Conservation (phyloP, 257 asterid genomes). For the Mentha longifolia region DNA sequence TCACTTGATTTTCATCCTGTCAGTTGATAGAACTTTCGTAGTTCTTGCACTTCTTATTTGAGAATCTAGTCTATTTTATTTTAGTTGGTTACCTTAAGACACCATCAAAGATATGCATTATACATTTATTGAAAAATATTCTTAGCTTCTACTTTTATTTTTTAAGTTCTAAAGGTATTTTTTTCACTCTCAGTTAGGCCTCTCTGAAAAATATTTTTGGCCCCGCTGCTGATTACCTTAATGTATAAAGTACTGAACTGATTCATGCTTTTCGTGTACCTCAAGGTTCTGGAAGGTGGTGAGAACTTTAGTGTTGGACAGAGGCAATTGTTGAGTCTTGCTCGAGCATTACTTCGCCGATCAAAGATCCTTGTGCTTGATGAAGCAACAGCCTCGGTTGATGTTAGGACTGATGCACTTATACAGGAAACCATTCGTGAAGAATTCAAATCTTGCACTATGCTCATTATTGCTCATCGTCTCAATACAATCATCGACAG, state of each 20-base stretch:
- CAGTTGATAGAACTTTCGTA: no score
- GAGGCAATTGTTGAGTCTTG: conserved; percentile 80
- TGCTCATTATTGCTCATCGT: conserved; percentile 87
- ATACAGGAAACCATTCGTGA: conserved; percentile 82
- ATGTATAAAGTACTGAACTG: background rate
- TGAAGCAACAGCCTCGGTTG: conserved; percentile 92
- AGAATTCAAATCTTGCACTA: conserved; percentile 79
- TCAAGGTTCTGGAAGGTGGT: conserved; percentile 87
- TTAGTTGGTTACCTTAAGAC: no score
- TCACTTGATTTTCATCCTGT: no score
- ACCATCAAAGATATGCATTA: no score
- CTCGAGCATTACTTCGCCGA: conserved; percentile 80
- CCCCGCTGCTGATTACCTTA: no score
- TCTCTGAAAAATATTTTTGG: no score
- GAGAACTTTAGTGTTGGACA: conserved; percentile 90
- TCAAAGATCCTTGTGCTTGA: conserved; percentile 86
- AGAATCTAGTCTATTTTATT: no score
- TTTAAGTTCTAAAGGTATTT: no score
- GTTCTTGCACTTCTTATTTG: no score
- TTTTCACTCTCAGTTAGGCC: no score
- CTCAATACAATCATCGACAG: conserved; percentile 78
- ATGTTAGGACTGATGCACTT: conserved; percentile 84
- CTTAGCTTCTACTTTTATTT: no score
- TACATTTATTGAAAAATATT: no score
- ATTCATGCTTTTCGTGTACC: conserved; percentile 14